Conservation (phyloP, 495 filamentous ascomycete species). For the Glonium stellatum region DNA sequence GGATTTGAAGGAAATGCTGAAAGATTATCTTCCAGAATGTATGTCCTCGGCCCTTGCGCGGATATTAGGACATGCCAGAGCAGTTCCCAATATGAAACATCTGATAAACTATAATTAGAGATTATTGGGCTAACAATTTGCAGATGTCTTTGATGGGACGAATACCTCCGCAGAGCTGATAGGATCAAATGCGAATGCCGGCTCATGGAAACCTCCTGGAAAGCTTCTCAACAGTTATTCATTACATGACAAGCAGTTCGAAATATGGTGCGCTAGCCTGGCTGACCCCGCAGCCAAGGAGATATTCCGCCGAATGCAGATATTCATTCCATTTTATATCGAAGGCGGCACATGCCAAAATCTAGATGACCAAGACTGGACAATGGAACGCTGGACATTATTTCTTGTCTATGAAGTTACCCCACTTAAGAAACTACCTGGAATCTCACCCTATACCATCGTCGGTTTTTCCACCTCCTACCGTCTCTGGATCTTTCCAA, state of each 20-base stretch:
- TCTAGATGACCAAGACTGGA: slow-evolving; percentile 62
- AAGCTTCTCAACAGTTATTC: slow-evolving; percentile 48
- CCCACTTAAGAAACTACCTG: slow-evolving; percentile 24
- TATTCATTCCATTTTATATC: slow-evolving; percentile 81
- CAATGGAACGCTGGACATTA: slow-evolving; percentile 74
- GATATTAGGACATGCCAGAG: background rate
- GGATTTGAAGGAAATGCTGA: slow-evolving; percentile 59
- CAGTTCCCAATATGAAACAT: no score
- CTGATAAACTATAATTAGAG: no score
- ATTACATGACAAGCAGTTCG: slow-evolving; percentile 45
- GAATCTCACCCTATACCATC: slow-evolving; percentile 58
- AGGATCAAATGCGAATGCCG: slow-evolving; percentile 13
- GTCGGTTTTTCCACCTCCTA: slow-evolving; percentile 86
- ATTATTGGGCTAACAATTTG: background rate
- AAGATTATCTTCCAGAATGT: slow-evolving; percentile 52
- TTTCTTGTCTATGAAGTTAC: slow-evolving; percentile 54
- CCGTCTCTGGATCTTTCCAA: slow-evolving; percentile 61
- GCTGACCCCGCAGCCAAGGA: slow-evolving; percentile 52
- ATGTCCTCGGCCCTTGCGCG: background rate
- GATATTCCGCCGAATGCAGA: slow-evolving; percentile 69
- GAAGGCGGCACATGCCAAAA: slow-evolving; percentile 74
- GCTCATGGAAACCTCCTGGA: slow-evolving; percentile 51
- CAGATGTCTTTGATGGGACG: slow-evolving; percentile 11
- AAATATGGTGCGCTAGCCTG: slow-evolving; percentile 56
- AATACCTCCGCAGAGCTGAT: background rate